A percentile compares a stretch with the other conserved stretches of the same genome.
phyloP scores from a whole-genome alignment of 805 yeast species.

The Candida ulmi region DNA sequence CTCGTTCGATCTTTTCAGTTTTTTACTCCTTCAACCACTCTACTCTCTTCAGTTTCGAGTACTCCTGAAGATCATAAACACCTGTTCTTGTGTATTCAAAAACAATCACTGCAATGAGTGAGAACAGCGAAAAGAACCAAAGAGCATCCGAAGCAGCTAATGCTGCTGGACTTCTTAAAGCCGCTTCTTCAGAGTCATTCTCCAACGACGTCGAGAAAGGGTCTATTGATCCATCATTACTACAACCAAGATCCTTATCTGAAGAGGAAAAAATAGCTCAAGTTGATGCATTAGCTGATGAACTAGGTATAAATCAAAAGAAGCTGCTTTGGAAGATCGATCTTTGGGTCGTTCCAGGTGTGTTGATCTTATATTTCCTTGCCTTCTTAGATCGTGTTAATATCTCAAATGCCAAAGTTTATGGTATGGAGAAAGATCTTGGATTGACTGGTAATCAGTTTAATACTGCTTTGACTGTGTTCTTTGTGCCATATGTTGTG shows the following conservation, averaged over 20 bases:
- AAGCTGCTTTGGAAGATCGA: constrained; percentile 28
- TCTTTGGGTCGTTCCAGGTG: constrained; percentile 32
- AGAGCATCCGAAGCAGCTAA: too few species aligned
- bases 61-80: too few species aligned
- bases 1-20: too few species aligned
- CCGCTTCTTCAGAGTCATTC: not conserved
- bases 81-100: too few species aligned
- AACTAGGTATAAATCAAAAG: not conserved
- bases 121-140: too few species aligned
- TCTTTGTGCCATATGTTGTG: constrained; percentile 35
- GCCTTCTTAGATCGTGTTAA: constrained; percentile 47
- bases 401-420: constrained; percentile 50
- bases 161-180: too few species aligned
- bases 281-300: not conserved
- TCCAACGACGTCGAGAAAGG: not conserved
- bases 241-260: not conserved
- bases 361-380: constrained; percentile 35
- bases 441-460: constrained; percentile 30
- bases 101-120: too few species aligned
- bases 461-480: constrained; percentile 36
- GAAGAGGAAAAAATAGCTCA: not conserved
- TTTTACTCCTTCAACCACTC: too few species aligned
- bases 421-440: constrained; percentile 37
- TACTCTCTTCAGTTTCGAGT: too few species aligned
- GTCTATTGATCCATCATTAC: not conserved